Evolutionary conservation across 1,284 basidiomycete species (phyloP).

Genomic region (Ceratobasidium sp.): DNA sequence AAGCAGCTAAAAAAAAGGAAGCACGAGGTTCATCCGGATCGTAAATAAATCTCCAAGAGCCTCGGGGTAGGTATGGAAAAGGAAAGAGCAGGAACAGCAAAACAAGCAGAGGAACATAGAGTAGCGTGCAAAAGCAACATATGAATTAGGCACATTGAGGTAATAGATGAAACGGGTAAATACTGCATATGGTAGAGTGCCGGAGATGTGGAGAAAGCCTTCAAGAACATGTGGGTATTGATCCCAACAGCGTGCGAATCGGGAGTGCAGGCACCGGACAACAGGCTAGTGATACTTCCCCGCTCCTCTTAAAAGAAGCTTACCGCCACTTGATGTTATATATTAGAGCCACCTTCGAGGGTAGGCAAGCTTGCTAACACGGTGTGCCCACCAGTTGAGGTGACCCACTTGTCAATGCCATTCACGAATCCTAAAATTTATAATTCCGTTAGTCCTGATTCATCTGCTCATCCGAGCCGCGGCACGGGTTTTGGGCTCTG

Average conservation of each 20-base stretch:
- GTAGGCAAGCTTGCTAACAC: constrained; percentile 20
- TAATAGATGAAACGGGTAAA: constrained; percentile 17
- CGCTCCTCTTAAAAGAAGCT: not conserved
- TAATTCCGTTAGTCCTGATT: constrained; percentile 16
- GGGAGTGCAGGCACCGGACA: not conserved
- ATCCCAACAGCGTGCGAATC: constrained; percentile 3
- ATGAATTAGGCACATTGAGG: constrained; percentile 30
- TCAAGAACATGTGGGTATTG: constrained; percentile 23
- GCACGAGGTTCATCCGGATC: constrained; percentile 17
- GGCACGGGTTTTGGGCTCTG: constrained; percentile 12
- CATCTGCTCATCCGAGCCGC: not conserved
- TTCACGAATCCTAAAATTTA: constrained; percentile 38
- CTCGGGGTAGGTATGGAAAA: constrained; percentile 13
- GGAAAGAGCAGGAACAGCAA: constrained; percentile 9
- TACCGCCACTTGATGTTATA: not conserved
- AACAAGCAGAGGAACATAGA: constrained; percentile 9
- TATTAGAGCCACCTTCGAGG: constrained; percentile 13
- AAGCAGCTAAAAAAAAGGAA: constrained; percentile 4
- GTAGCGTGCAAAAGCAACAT: constrained; percentile 12
- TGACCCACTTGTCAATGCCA: constrained; percentile 38
- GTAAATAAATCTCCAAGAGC: constrained; percentile 32
- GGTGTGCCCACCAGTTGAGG: constrained; percentile 31
- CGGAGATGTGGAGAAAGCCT: constrained; percentile 1
- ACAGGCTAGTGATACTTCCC: not conserved
- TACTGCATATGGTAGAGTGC: constrained; percentile 35